Evolutionary conservation across 225 moss, liverwort and hornwort genomes (phyloP), one percentile per base, ranked within the genome.

Genomic region (Thuidium tamariscinum): DNA sequence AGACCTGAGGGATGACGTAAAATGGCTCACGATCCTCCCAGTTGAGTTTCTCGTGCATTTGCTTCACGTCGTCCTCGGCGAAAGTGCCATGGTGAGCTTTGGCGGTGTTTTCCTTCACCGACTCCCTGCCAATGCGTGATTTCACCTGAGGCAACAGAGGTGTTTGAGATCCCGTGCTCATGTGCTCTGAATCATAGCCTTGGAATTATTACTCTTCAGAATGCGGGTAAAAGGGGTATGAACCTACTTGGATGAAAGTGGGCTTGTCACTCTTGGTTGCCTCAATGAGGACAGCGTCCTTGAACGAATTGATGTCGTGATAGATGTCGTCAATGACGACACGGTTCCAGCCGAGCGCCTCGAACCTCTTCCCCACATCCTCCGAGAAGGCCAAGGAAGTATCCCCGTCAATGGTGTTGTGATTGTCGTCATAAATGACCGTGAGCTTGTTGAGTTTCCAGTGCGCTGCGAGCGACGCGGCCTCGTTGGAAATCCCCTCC

Each of bases 11-110:
- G 30, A 95, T 92, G 86, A 96, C 84, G 54, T 94, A 85, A 57
- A 96, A 96, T 46, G 91, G 89, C 74, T 91, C 92, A 64, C 91
- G 93, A 34, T 89, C 78, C 49, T 89, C 83, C 96, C 95, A 96
- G 30, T 92, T 32, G 20, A 96, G 87, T 16, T 94, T 93, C 70
- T 92, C 77, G 46, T 92, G 93, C 94, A 96, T 96, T 11, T 89
- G 87, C 88, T 93, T 95, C 87, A 96, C 96, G 80, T 96, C 96
- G 23, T 95, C 95, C 59, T 92, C 91, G 39, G 88, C 87, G 56
- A 96, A 96, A 10, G 95, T 95, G 76, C 95, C 96, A 63, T 96
- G 95, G 82, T 96, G 95, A 46, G 96, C 95, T 88, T 93, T 95
- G 42, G 92, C 78, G 44, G 94, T 95, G 60, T 84, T 78, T 82